Conservation (phyloP, 1,139 yeast species). For the Candida gigantensis region DNA sequence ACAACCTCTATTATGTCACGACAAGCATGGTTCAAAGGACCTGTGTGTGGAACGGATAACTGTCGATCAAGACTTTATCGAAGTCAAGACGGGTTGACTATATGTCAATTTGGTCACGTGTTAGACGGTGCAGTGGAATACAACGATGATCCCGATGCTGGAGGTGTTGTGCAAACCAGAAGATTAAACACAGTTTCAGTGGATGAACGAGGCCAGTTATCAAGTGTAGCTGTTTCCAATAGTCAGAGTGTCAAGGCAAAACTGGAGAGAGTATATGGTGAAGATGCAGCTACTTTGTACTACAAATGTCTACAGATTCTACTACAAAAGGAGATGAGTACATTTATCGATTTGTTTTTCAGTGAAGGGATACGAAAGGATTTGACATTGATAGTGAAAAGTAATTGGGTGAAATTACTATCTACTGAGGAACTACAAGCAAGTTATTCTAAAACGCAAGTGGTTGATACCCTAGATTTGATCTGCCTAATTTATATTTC, state of each 20-base stretch:
- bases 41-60: conserved; percentile 85
- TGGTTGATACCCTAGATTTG: conserved; percentile 25
- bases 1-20: conserved; percentile 15
- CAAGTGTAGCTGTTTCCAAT: conserved; percentile 13
- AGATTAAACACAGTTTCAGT: conserved; percentile 46
- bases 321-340: conserved; percentile 48
- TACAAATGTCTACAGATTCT: conserved; percentile 57
- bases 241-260: conserved; percentile 6
- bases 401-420: conserved; percentile 45
- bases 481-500: conserved; percentile 42
- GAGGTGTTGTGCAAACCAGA: conserved; percentile 47
- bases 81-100: conserved; percentile 68
- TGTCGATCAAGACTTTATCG: conserved; percentile 80
- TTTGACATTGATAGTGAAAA: conserved; percentile 45
- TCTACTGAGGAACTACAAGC: conserved; percentile 10
- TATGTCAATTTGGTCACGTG: conserved; percentile 91
- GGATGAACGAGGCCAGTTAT: conserved; percentile 21
- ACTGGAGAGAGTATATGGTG: conserved; percentile 47
- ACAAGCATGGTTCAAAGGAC: conserved; percentile 63
- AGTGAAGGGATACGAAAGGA: conserved; percentile 27
- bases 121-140: conserved; percentile 77
- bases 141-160: conserved; percentile 78
- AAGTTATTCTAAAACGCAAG: conserved; percentile 2
- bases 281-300: conserved; percentile 48
- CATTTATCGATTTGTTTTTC: conserved; percentile 14